phyloP scores from a whole-genome alignment of 768 basidiomycete species.

The Tricholoma matsutake region DNA sequence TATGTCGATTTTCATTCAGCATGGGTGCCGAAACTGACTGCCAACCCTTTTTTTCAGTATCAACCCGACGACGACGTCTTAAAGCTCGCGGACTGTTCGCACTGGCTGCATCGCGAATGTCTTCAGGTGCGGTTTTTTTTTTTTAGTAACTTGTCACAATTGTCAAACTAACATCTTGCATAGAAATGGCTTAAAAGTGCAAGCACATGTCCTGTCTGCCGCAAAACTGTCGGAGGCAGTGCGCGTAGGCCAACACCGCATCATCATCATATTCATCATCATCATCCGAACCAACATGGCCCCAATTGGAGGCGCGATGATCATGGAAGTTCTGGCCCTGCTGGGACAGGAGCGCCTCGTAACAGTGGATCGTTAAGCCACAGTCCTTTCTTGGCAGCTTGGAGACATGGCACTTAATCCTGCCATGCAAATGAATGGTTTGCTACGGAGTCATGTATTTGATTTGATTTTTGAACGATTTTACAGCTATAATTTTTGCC shows the following conservation, averaged over 20 bases:
- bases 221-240: slow-evolving; percentile 45
- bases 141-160: not conserved
- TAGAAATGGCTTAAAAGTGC: slow-evolving; percentile 82
- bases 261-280: not conserved
- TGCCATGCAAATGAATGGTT: not conserved
- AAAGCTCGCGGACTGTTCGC: slow-evolving; percentile 66
- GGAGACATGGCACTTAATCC: not conserved
- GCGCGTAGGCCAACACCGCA: not conserved
- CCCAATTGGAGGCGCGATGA: slow-evolving; percentile 12
- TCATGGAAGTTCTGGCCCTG: slow-evolving; percentile 6
- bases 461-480: not conserved
- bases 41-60: slow-evolving; percentile 46
- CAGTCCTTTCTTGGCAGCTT: not conserved
- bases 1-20: slow-evolving; percentile 32
- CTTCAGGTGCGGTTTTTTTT: slow-evolving; percentile 51
- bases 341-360: not conserved
- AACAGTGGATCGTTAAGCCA: not conserved
- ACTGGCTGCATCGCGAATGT: slow-evolving; percentile 81
- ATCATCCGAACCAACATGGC: slow-evolving; percentile 9
- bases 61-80: slow-evolving; percentile 55
- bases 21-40: slow-evolving; percentile 9
- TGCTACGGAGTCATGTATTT: not conserved
- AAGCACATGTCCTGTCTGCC: slow-evolving; percentile 79
- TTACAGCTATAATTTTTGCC: not conserved
- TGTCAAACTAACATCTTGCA: slow-evolving; percentile 8